phyloP scores from a whole-genome alignment of 2,329 filamentous ascomycete species.

The Dissoconium aciculare region DNA sequence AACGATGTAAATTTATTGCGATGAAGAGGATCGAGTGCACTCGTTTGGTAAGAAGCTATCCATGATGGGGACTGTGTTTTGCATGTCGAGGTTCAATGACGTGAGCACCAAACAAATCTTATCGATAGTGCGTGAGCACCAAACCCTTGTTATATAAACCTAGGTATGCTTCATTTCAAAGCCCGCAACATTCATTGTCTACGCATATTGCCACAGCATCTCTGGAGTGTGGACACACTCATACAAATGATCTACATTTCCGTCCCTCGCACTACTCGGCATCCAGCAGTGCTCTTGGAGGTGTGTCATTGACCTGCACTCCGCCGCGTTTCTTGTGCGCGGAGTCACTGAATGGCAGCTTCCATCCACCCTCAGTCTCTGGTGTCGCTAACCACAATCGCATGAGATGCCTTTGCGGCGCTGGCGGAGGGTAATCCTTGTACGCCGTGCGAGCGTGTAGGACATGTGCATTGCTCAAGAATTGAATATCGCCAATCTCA shows the following conservation, averaged over 20 bases:
- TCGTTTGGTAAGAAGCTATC: no score
- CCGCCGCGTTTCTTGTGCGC: conserved; percentile 76
- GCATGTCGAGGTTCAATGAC: no score
- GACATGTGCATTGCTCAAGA: conserved; percentile 65
- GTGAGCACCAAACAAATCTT: no score
- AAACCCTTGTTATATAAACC: no score
- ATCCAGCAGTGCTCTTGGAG: conserved; percentile 60
- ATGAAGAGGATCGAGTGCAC: no score
- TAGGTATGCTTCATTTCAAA: no score
- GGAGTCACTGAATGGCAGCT: conserved; percentile 65
- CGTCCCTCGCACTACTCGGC: conserved; percentile 48
- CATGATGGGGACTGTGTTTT: no score
- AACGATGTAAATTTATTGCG: no score
- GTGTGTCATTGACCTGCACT: conserved; percentile 70
- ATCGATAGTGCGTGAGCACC: no score
- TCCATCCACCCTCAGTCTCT: conserved; percentile 72
- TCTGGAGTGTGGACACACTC: no score
- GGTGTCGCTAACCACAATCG: conserved; percentile 73
- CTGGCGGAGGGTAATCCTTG: conserved; percentile 52
- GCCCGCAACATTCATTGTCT: no score
- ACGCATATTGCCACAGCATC: no score
- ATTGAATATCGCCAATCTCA: conserved; percentile 78
- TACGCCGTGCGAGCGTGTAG: conserved; percentile 72
- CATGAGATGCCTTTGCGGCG: conserved; percentile 62
- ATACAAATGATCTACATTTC: not conserved